Percentiles rank a stretch among this genome's conserved stretches.
These are phyloP conservation scores for Plasmodium knowlesi DNA, from an alignment of 169 alveolate species.

Conservation along the genomic window DNA sequence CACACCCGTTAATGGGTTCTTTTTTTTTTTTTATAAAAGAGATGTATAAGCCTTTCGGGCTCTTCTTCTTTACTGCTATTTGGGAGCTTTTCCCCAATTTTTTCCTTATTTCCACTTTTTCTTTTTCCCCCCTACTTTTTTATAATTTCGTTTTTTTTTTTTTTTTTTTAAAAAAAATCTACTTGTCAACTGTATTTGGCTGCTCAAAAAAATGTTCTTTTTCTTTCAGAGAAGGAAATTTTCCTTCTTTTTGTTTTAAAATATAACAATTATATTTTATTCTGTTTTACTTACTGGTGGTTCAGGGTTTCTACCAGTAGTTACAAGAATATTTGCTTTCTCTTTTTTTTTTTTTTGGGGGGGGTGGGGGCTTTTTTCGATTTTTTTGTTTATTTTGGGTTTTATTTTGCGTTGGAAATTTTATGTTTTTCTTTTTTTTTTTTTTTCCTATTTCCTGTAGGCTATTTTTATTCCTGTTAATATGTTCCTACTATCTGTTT, in stretches of 20 bases:
- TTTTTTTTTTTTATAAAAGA: background rate
- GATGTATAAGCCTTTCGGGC: background rate
- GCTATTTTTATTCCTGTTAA: background rate
- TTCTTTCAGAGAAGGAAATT: background rate
- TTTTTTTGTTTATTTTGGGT: background rate
- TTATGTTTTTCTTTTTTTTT: background rate
- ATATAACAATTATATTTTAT: background rate
- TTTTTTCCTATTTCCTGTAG: background rate
- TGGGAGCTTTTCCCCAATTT: background rate
- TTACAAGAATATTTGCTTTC: background rate
- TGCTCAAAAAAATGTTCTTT: background rate
- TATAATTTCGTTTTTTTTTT: background rate
- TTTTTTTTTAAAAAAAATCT: background rate
- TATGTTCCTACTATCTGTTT: background rate
- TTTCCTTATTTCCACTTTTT: background rate
- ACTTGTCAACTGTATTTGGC: background rate
- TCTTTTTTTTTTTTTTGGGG: background rate
- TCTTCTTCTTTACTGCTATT: background rate
- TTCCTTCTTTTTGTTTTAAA: background rate
- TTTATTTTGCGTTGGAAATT: background rate
- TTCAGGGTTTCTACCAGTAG: background rate
- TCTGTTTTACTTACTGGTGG: background rate
- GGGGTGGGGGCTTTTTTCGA: background rate
- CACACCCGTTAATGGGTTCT: background rate
- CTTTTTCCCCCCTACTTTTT: background rate